phyloP scores from a whole-genome alignment of 768 basidiomycete species.

The Lepiota brunneoincarnata region DNA sequence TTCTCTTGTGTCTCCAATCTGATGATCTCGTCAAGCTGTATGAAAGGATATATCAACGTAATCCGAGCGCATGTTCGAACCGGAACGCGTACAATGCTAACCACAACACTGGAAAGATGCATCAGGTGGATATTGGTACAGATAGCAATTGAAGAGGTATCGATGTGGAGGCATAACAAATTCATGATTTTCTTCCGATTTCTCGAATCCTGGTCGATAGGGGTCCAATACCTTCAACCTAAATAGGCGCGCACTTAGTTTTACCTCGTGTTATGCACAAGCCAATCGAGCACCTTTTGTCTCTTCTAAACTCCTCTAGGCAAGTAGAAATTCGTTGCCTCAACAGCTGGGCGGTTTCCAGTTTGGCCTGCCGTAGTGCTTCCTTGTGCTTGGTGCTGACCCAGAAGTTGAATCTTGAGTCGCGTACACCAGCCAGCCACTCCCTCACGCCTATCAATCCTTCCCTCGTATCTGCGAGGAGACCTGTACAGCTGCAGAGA shows the following conservation, averaged over 20 bases:
- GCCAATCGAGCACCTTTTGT: conserved; percentile 42
- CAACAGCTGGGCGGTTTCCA: conserved; percentile 31
- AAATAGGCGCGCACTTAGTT: neutral
- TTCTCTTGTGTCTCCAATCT: conserved; percentile 48
- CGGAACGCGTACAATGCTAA: conserved; percentile 36
- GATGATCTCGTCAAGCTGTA: conserved; percentile 59
- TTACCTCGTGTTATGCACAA: neutral
- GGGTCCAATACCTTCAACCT: conserved; percentile 58
- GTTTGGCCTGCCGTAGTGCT: conserved; percentile 26
- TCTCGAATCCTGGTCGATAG: conserved; percentile 51
- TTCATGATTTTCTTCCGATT: conserved; percentile 21
- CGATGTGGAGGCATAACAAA: conserved; percentile 54
- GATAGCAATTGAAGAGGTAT: conserved; percentile 70
- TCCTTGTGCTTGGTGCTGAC: conserved; percentile 25
- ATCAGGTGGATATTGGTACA: conserved; percentile 63
- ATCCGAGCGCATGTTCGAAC: neutral
- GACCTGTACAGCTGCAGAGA: conserved; percentile 42
- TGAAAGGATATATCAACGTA: neutral
- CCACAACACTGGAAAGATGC: conserved; percentile 32
- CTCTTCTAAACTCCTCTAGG: conserved; percentile 45
- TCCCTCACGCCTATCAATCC: conserved; percentile 34
- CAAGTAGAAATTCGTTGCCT: conserved; percentile 34
- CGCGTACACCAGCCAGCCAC: conserved; percentile 48
- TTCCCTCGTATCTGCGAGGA: conserved; percentile 43
- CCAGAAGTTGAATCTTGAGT: conserved; percentile 37